Base-by-base conservation (phyloP, 192 early-diverging fungal genomes). In the Umbelopsis sp. region DNA sequence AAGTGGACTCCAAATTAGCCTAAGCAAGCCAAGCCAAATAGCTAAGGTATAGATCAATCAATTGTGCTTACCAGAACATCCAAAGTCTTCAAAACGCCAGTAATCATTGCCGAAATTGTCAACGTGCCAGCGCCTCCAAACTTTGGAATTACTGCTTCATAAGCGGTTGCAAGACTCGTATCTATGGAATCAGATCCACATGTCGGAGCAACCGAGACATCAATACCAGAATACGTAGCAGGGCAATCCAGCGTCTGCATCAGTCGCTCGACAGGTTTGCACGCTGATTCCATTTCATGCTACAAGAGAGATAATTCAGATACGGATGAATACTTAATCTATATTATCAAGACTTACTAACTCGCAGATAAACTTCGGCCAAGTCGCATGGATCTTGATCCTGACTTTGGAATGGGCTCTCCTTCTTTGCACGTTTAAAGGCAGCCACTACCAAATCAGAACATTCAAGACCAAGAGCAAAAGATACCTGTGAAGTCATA, bases 371-470 rank as follows among this genome's bases (percentile, higher is more conserved):
- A 2, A 4, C 5, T 34, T 50, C 49, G 0, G 69, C 69, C 22
- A 22, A 14, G 16, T 70, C 69, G 21, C 44, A 51, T 0, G 44
- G 56, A 20, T 20, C 56, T 20, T 29, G 29, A 34, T 62, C 31
- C 16, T 41, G 8, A 41, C 25, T 31, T 14, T 62, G 25, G 16
- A 14, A 11, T 2, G 45, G 14, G 16, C 21, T 22, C 29, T 36
- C 47, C 7, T 52, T 3, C 26, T 41, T 52, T 21, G 70, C 51
- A 1, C 51, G 41, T 17, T 24, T 25, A 56, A 71, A 71, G 1
- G 70, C 70, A 21, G 5, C 52, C 7, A 52, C 70, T 20, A 71
- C 70, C 2, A 71, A 31, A 71, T 71, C 70, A 1, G 70, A 71
- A 24, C 70, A 71, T 34, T 71, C 70, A 4, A 71, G 34, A 22